Evolutionary conservation across 805 yeast genomes (phyloP).

Genomic region (Clavispora fructus): DNA sequence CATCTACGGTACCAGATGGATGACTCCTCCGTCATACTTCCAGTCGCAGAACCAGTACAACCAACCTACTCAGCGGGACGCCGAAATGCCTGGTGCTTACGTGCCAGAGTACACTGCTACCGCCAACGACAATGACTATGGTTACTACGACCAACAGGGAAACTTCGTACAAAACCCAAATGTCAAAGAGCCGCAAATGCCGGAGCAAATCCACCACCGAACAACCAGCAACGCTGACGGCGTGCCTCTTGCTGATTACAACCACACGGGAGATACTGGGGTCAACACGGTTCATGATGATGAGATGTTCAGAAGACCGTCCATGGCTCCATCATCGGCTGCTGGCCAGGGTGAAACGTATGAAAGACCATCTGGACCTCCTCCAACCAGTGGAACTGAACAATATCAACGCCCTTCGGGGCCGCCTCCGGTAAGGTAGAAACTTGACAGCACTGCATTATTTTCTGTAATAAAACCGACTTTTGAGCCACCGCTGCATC

Average conservation of each 20-base stretch:
- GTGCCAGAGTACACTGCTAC: slow-evolving; percentile 67
- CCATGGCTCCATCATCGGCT: not conserved
- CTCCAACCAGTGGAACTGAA: not conserved
- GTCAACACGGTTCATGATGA: not conserved
- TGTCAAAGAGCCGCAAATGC: slow-evolving; percentile 12
- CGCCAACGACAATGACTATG: slow-evolving; percentile 71
- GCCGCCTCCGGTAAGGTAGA: not conserved
- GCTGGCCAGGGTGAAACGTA: not conserved
- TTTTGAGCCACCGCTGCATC: not conserved
- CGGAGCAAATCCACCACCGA: slow-evolving; percentile 12
- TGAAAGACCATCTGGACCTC: slow-evolving; percentile 2
- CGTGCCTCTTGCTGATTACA: slow-evolving; percentile 3
- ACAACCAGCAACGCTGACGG: slow-evolving; percentile 11
- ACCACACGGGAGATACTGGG: slow-evolving; percentile 1
- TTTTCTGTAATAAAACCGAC: not conserved
- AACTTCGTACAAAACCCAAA: slow-evolving; percentile 18
- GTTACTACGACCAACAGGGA: slow-evolving; percentile 67
- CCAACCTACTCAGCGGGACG: slow-evolving; percentile 37
- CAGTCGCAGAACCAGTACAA: slow-evolving; percentile 59
- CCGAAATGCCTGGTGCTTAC: slow-evolving; percentile 35
- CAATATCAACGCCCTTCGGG: not conserved
- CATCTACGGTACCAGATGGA: slow-evolving; percentile 74
- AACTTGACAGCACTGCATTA: not conserved
- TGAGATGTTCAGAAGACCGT: not conserved
- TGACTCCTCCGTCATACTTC: slow-evolving; percentile 76